phyloP scores from a whole-genome alignment of 108 stramenopile genomes.

The Cyclotella choctawhatcheeana region DNA sequence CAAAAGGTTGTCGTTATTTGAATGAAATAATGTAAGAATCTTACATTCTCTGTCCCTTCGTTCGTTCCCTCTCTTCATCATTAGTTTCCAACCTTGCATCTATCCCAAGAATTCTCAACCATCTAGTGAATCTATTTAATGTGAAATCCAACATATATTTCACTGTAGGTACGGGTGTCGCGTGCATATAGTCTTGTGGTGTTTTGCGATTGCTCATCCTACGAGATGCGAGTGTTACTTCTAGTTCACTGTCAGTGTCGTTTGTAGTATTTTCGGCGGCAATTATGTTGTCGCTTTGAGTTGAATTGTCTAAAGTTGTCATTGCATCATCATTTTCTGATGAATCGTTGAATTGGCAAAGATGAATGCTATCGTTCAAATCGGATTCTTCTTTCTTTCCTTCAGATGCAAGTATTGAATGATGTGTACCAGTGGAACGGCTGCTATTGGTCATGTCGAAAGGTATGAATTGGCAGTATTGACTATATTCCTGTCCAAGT shows the following conservation, averaged over 20 bases:
- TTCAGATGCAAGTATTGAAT: too few relatives aligned
- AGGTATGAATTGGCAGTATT: slow-evolving; percentile 6
- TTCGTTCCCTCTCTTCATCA: slow-evolving; percentile 76
- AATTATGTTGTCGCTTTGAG: not conserved
- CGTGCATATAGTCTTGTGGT: slow-evolving; percentile 51
- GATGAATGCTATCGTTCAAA: not conserved
- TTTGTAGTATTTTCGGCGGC: not conserved
- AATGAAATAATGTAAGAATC: slow-evolving; percentile 2
- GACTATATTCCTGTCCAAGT: not conserved
- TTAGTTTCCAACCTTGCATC: slow-evolving; percentile 87
- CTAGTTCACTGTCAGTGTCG: slow-evolving; percentile 11
- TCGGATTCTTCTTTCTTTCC: too few relatives aligned
- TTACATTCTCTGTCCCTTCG: slow-evolving; percentile 63
- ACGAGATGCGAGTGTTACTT: slow-evolving; percentile 31
- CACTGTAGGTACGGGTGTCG: slow-evolving; percentile 27
- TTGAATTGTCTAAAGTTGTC: too few relatives aligned
- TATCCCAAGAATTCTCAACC: slow-evolving; percentile 86
- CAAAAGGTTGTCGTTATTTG: too few relatives aligned
- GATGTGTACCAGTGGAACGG: too few relatives aligned
- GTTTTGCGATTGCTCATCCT: slow-evolving; percentile 25
- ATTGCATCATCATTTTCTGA: too few relatives aligned
- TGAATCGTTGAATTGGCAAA: too few relatives aligned
- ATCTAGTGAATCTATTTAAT: slow-evolving; percentile 75
- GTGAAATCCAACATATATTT: slow-evolving; percentile 65
- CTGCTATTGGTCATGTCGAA: not conserved